Evolutionary conservation across 1,284 basidiomycete genomes (phyloP).

Genomic region (Sphaerobolus stellatus): DNA sequence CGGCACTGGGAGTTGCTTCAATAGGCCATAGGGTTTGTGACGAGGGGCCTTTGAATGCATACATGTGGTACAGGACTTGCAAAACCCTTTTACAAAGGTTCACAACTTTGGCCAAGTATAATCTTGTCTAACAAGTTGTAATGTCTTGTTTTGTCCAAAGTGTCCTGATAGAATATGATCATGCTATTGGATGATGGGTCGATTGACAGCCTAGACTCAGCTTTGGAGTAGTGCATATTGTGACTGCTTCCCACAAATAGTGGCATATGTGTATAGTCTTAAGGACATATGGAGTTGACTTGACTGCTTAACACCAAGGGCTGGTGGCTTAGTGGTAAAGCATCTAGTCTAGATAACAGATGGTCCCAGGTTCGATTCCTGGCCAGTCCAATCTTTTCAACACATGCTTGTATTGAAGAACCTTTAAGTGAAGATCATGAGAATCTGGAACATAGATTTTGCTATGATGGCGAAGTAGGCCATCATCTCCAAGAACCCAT

Average conservation of each 20-base stretch:
- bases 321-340: no score
- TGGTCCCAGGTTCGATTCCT: no score
- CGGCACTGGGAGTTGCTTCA: slow-evolving; percentile 21
- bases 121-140: slow-evolving; percentile 29
- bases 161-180: slow-evolving; percentile 22
- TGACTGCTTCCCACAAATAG: no score
- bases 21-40: slow-evolving; percentile 18
- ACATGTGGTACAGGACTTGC: slow-evolving; percentile 35
- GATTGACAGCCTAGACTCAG: no score
- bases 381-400: no score
- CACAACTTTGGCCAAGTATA: slow-evolving; percentile 28
- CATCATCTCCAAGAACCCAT: slow-evolving; percentile 8
- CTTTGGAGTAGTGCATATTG: no score
- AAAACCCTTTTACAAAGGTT: slow-evolving; percentile 28
- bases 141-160: slow-evolving; percentile 30
- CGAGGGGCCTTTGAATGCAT: slow-evolving; percentile 14
- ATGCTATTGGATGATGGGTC: no score
- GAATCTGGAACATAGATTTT: slow-evolving; percentile 37
- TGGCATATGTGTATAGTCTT: no score
- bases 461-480: slow-evolving; percentile 34
- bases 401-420: slow-evolving; percentile 26
- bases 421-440: slow-evolving; percentile 12
- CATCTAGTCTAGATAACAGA: no score
- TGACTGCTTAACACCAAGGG: no score
- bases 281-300: no score